A percentile compares a stretch with the other conserved stretches of the same genome.
Conservation (phyloP, 1,284 basidiomycete genomes). For the Sutorius eximius region DNA sequence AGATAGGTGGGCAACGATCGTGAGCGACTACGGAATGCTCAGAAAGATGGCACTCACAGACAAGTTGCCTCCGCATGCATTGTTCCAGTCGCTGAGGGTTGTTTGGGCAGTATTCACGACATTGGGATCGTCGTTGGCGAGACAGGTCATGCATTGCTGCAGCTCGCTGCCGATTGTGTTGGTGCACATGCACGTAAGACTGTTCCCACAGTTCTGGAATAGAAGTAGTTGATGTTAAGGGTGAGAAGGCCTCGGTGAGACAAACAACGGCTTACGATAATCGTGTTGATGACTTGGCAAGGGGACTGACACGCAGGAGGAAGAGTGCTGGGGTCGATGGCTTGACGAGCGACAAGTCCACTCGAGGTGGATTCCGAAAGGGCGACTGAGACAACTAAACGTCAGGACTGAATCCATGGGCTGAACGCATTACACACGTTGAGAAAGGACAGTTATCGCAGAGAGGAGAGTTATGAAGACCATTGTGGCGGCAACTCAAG, state of each 20-base stretch:
- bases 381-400: not conserved
- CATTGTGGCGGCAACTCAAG: slow-evolving; percentile 11
- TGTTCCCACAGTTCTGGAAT: slow-evolving; percentile 10
- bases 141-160: slow-evolving; percentile 23
- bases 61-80: slow-evolving; percentile 17
- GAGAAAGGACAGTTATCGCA: slow-evolving; percentile 13
- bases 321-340: slow-evolving; percentile 1
- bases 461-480: slow-evolving; percentile 23
- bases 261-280: slow-evolving; percentile 15
- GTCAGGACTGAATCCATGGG: not conserved
- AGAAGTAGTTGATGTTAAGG: not conserved
- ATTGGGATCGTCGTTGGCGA: slow-evolving; percentile 5
- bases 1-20: not conserved
- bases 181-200: slow-evolving; percentile 14
- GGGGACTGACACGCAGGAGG: slow-evolving; percentile 26
- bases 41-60: slow-evolving; percentile 13
- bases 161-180: slow-evolving; percentile 11
- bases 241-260: not conserved
- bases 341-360: slow-evolving; percentile 24
- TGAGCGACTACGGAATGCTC: not conserved
- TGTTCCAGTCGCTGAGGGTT: slow-evolving; percentile 18
- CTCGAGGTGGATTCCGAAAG: not conserved
- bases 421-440: slow-evolving; percentile 9
- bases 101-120: slow-evolving; percentile 4
- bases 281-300: slow-evolving; percentile 21